These are phyloP conservation scores for Ilex aquifolium DNA, from an alignment of 257 asterid species.

Conservation along the genomic window DNA sequence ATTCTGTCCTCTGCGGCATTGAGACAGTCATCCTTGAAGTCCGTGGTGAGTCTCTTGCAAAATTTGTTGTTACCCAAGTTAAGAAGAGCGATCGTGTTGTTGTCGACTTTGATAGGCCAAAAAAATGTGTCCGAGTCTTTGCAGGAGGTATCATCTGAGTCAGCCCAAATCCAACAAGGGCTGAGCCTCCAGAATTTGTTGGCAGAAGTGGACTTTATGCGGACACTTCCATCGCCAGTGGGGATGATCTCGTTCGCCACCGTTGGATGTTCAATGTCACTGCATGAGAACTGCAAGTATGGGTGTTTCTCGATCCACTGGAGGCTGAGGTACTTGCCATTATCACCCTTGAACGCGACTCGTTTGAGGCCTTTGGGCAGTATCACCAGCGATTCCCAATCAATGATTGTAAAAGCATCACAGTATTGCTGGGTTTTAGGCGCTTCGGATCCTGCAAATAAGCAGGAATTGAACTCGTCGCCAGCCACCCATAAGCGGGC, in stretches of 20 bases:
- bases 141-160: no score
- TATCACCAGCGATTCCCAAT: background rate
- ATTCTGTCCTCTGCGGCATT: background rate
- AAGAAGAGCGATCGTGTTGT: background rate
- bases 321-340: background rate
- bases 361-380: background rate
- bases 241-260: no score
- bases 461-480: background rate
- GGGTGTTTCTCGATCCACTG: background rate
- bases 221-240: no score
- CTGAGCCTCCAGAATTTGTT: no score
- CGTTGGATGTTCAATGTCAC: no score
- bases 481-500: background rate
- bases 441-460: background rate
- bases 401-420: background rate
- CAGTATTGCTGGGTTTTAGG: background rate
- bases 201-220: no score
- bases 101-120: background rate
- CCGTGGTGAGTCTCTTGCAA: background rate
- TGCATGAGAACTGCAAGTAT: background rate
- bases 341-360: no score
- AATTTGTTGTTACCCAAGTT: background rate
- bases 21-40: background rate
- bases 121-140: background rate
- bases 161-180: no score